Percentiles rank a stretch among this genome's conserved stretches.
Evolutionary conservation across 2,329 filamentous ascomycete genomes (phyloP).

Genomic region (Didymella lethalis): DNA sequence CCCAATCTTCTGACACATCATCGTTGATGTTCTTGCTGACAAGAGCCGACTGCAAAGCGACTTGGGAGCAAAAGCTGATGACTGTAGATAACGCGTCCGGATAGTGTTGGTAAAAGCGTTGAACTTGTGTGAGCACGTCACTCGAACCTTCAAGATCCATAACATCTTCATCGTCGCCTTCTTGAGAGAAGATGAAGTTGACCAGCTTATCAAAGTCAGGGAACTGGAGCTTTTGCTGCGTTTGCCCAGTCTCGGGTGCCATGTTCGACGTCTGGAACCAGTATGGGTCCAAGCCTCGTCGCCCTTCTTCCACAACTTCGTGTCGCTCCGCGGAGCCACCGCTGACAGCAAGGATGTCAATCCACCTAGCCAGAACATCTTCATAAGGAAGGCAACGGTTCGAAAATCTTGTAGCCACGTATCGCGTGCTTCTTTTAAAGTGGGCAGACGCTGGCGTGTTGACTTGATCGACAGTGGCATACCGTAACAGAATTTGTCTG

Average conservation of each 20-base stretch:
- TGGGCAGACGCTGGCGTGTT: slow-evolving; percentile 51
- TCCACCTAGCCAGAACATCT: slow-evolving; percentile 83
- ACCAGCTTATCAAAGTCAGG: slow-evolving; percentile 58
- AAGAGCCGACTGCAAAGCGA: slow-evolving; percentile 67
- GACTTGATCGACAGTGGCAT: slow-evolving; percentile 32
- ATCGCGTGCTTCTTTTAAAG: slow-evolving; percentile 69
- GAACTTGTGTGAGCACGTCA: slow-evolving; percentile 37
- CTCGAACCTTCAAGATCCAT: slow-evolving; percentile 44
- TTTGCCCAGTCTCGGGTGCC: slow-evolving; percentile 32
- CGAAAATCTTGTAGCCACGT: slow-evolving; percentile 85
- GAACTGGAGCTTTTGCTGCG: slow-evolving; percentile 36
- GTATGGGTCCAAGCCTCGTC: slow-evolving; percentile 83
- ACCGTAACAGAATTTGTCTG: slow-evolving; percentile 45
- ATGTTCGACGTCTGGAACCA: slow-evolving; percentile 71
- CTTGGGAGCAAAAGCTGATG: slow-evolving; percentile 71
- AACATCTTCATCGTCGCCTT: slow-evolving; percentile 45
- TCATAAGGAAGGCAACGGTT: slow-evolving; percentile 85
- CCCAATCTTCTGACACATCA: slow-evolving; percentile 81
- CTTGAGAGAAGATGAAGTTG: slow-evolving; percentile 55
- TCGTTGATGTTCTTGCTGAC: slow-evolving; percentile 53
- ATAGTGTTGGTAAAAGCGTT: slow-evolving; percentile 45
- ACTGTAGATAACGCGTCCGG: slow-evolving; percentile 70
- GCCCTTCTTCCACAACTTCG: slow-evolving; percentile 89
- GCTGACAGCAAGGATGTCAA: slow-evolving; percentile 82
- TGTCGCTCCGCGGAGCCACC: slow-evolving; percentile 72